Conservation (phyloP, 1,139 yeast species). For the Blastobotrys apis region DNA sequence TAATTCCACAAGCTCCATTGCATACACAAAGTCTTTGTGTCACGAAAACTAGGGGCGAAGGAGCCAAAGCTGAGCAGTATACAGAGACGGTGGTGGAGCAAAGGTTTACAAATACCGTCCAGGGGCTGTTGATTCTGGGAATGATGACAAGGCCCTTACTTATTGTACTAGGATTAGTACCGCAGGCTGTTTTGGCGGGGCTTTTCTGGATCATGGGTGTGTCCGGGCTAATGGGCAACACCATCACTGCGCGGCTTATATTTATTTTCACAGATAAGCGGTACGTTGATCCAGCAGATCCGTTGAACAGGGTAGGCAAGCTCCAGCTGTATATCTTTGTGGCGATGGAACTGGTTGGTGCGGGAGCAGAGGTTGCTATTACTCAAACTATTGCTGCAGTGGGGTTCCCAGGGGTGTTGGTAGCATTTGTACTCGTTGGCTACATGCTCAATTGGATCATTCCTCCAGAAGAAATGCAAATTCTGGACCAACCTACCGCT, state of each 20-base stretch:
- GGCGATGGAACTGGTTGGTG: constrained; percentile 58
- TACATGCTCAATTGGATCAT: constrained; percentile 58
- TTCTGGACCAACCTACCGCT: constrained; percentile 73
- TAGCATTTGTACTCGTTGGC: constrained; percentile 62
- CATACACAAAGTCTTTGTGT: constrained; percentile 80
- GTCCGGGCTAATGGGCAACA: constrained; percentile 67
- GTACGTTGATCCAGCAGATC: constrained; percentile 33
- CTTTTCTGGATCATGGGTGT: constrained; percentile 91
- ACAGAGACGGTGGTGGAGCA: constrained; percentile 73
- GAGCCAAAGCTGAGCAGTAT: constrained; percentile 28
- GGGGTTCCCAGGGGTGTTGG: constrained; percentile 85
- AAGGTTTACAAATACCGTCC: constrained; percentile 74
- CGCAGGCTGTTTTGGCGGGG: constrained; percentile 91
- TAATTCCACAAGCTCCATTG: constrained; percentile 94
- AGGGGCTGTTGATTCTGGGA: constrained; percentile 77
- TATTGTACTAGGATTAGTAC: constrained; percentile 76
- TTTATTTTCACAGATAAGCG: constrained; percentile 59
- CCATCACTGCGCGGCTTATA: constrained; percentile 57
- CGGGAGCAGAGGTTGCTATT: constrained; percentile 77
- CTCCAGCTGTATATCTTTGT: constrained; percentile 52
- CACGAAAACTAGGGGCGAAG: constrained; percentile 36
- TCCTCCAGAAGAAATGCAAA: constrained; percentile 53
- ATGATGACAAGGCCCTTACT: constrained; percentile 88
- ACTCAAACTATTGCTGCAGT: constrained; percentile 88
- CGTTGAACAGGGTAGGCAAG: constrained; percentile 31